Percentiles rank a stretch among this genome's conserved stretches.
These are phyloP conservation scores for Mrakia gelida DNA, from an alignment of 768 basidiomycete genomes.

Conservation along the genomic window DNA sequence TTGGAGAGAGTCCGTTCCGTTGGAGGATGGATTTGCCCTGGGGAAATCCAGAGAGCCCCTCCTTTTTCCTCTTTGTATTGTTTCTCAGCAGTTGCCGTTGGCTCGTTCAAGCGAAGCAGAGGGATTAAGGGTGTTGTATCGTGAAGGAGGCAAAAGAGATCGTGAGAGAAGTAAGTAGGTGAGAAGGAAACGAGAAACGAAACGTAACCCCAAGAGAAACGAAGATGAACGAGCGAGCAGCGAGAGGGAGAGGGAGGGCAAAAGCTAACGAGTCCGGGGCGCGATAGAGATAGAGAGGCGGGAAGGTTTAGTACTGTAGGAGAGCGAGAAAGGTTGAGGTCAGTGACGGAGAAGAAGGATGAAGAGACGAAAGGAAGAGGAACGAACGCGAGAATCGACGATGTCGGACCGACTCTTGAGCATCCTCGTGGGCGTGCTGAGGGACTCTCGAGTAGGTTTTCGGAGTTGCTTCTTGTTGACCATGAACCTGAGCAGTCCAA, in stretches of 20 bases:
- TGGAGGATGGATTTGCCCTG: no score
- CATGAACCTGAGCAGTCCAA: conserved; percentile 50
- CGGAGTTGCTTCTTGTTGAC: conserved; percentile 89
- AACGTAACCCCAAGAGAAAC: not conserved
- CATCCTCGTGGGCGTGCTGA: conserved; percentile 27
- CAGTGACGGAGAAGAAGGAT: not conserved
- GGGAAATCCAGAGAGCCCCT: not conserved
- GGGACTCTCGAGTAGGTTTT: conserved; percentile 63
- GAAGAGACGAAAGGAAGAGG: not conserved
- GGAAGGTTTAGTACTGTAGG: not conserved
- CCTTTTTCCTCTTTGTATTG: not conserved
- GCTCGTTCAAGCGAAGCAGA: not conserved
- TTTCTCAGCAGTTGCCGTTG: not conserved
- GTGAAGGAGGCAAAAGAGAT: not conserved
- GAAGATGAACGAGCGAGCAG: not conserved
- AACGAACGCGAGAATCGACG: conserved; percentile 25
- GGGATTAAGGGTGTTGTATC: not conserved
- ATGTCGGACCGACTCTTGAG: conserved; percentile 29
- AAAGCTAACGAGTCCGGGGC: not conserved
- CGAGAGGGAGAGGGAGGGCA: not conserved
- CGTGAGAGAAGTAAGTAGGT: conserved; percentile 1
- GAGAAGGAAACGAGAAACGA: not conserved
- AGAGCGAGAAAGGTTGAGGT: no score
- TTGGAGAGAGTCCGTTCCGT: not conserved
- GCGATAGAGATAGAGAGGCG: not conserved